Conservation (phyloP, 805 yeast species). For the Huiozyma naganishii region DNA sequence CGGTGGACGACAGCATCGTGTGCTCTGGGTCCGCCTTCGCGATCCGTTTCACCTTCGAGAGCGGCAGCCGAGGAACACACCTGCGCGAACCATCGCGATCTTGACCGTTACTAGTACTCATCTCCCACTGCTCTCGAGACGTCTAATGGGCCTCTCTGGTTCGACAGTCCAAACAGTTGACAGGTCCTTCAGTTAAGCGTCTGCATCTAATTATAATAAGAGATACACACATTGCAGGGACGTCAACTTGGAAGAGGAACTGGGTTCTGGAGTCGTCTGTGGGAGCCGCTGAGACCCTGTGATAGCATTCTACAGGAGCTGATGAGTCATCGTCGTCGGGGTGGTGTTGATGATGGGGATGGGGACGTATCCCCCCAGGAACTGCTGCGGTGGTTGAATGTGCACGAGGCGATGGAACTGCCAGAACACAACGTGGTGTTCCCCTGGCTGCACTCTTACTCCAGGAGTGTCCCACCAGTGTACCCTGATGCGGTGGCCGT, state of each 20-base stretch:
- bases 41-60: conserved; percentile 21
- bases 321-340: not conserved
- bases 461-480: conserved; percentile 45
- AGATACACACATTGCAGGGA: too few relatives aligned
- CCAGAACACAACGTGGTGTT: conserved; percentile 65
- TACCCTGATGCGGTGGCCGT: conserved; percentile 31
- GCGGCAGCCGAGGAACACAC: conserved; percentile 11
- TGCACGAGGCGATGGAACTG: conserved; percentile 16
- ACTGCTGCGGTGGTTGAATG: not conserved
- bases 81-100: not conserved
- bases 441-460: conserved; percentile 86
- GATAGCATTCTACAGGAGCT: too few relatives aligned
- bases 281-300: too few relatives aligned
- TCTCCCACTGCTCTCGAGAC: not conserved
- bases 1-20: conserved; percentile 17
- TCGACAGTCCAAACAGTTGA: not conserved
- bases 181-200: too few relatives aligned
- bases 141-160: not conserved
- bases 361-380: not conserved
- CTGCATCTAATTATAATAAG: too few relatives aligned
- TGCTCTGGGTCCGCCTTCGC: conserved; percentile 22
- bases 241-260: too few relatives aligned
- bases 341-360: not conserved
- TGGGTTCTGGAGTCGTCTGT: too few relatives aligned
- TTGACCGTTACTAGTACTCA: not conserved